phyloP scores from a whole-genome alignment of 139 green algal genomes.

The Picochlorum sp. region DNA sequence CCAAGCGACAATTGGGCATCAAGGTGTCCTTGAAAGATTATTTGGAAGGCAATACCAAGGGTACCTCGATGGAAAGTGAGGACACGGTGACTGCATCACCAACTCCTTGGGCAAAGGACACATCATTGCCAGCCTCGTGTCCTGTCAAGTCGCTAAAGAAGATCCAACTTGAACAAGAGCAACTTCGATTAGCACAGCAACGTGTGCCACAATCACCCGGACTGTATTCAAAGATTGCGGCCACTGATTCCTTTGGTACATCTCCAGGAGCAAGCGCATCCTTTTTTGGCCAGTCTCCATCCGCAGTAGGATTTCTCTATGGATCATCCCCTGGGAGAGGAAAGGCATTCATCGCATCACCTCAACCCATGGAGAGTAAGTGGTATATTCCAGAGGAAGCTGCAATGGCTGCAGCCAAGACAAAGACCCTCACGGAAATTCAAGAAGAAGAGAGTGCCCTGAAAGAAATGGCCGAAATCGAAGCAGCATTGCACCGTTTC shows the following conservation, averaged over 20 bases:
- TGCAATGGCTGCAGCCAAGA: neutral
- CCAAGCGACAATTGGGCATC: no score
- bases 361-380: constrained; percentile 21
- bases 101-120: no score
- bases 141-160: neutral
- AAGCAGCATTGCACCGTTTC: neutral
- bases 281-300: constrained; percentile 17
- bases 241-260: neutral
- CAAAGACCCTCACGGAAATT: constrained; percentile 22
- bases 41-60: no score
- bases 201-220: neutral
- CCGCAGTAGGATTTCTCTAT: constrained; percentile 6
- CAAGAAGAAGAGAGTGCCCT: constrained; percentile 32
- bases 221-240: neutral
- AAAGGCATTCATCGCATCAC: constrained; percentile 7
- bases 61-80: no score
- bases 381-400: constrained; percentile 33
- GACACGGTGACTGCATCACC: no score
- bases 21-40: no score
- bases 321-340: constrained; percentile 21
- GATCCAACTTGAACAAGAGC: constrained; percentile 1
- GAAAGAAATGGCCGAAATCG: constrained; percentile 14
- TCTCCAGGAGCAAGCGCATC: neutral
- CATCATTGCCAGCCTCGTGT: no score
- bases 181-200: neutral